Evolutionary conservation across 2,329 filamentous ascomycete species (phyloP), one percentile per base, ranked within the genome.

Genomic region (Talaromyces sp.): DNA sequence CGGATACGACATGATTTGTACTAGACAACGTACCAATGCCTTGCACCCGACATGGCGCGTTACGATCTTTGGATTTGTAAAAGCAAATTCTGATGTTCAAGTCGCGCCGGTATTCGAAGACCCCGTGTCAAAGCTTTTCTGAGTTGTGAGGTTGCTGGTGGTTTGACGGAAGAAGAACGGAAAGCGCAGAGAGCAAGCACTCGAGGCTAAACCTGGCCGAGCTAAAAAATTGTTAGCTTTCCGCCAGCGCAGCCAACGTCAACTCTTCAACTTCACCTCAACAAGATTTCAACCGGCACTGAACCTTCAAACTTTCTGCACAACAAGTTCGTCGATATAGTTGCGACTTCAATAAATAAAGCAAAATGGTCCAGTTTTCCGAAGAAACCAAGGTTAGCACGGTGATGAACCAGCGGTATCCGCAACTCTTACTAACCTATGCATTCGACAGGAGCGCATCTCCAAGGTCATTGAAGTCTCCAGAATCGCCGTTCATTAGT

Each of bases 401-500:
- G 14, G 41, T 41, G 54, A 43, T 14, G 22, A 54, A 22, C 3
- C 24, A 58, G 16, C 45, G 10, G 43, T 50, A 41, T 31, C 9
- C n/a, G 22, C 16, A 14, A 54, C 19, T 45, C 33, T 57, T 24
- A 48, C 52, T 63, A 24, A 56, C 57, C 22, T 56, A 24, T 19
- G 16, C n/a, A 27, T 39, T 31, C 22, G 60, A 35, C 73, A 97
- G 94, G 95, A 99, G 89, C 93, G 95, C 85, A 97, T 99, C 81
- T 89, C 91, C 75, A 94, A 93, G 85, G 86, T 98, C 82, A 95
- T 99, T 78, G 95, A 98, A 81, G 83, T 97, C 78, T 95, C 93
- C 68, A 88, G 93, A 75, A 89, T 97, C 74, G 93, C 91, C 66
- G 90, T 99, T 76, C 95, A 99, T 83, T 99, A 98, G 92, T 96